Evolutionary conservation across 176 grass and related monocot species (phyloP).

Genomic region (Hordeum vulgare): DNA sequence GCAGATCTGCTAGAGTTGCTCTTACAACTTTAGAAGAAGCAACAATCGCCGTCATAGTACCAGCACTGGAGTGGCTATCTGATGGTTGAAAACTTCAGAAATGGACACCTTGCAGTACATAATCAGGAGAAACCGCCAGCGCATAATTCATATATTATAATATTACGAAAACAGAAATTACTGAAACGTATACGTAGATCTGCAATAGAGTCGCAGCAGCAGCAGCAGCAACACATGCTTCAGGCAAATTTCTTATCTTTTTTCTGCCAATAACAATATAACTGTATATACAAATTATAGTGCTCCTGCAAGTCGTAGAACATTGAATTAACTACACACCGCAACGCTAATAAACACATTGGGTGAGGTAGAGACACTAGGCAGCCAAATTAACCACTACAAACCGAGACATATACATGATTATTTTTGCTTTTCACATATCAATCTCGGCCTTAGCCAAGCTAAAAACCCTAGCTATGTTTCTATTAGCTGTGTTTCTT

Average conservation of each 20-base stretch:
- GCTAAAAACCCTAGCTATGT: constrained; percentile 29
- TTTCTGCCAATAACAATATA: constrained; percentile 11
- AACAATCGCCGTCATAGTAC: too few relatives aligned
- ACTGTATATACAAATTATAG: constrained; percentile 25
- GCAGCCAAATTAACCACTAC: constrained; percentile 24
- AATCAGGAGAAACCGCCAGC: neutral
- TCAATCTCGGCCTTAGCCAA: constrained; percentile 29
- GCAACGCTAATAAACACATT: constrained; percentile 46
- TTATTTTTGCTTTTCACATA: constrained; percentile 33
- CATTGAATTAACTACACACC: constrained; percentile 24
- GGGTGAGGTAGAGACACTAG: constrained; percentile 16
- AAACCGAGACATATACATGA: constrained; percentile 49
- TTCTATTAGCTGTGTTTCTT: neutral
- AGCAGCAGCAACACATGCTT: neutral
- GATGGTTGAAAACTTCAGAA: neutral
- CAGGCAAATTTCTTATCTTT: neutral
- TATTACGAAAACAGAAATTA: neutral
- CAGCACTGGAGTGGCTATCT: neutral
- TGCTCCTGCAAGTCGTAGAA: neutral
- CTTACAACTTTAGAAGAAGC: too few relatives aligned
- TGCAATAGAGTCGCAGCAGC: neutral
- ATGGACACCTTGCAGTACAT: neutral
- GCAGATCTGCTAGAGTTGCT: too few relatives aligned
- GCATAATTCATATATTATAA: neutral
- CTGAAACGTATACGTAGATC: neutral